Evolutionary conservation across 2,329 filamentous ascomycete genomes (phyloP).

Genomic region (Cordyceps cicadae): DNA sequence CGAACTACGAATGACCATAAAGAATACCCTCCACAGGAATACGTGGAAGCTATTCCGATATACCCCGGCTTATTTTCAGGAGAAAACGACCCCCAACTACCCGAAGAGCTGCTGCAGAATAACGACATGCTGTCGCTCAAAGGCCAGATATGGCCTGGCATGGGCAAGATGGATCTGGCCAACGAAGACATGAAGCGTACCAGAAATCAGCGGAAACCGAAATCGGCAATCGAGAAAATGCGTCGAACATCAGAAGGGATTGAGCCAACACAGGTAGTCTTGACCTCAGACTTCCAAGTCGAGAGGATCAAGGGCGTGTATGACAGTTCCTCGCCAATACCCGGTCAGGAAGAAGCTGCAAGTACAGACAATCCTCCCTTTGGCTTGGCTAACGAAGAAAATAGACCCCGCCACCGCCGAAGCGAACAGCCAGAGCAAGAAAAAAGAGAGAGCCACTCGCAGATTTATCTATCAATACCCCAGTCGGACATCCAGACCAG

Average conservation of each 20-base stretch:
- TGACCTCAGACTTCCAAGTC: slow-evolving; percentile 43
- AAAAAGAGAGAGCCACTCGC: slow-evolving; percentile 26
- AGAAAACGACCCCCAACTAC: slow-evolving; percentile 21
- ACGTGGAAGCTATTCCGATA: slow-evolving; percentile 19
- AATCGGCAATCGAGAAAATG: slow-evolving; percentile 61
- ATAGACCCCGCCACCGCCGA: slow-evolving; percentile 23
- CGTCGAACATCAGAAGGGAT: slow-evolving; percentile 55
- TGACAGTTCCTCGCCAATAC: slow-evolving; percentile 44
- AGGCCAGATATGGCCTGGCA: slow-evolving; percentile 66
- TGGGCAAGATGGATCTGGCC: slow-evolving; percentile 75
- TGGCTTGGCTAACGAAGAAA: not conserved
- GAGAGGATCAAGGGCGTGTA: slow-evolving; percentile 51
- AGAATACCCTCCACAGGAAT: slow-evolving; percentile 22
- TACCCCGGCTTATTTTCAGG: slow-evolving; percentile 22
- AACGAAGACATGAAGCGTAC: slow-evolving; percentile 64
- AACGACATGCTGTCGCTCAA: slow-evolving; percentile 46
- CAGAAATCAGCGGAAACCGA: slow-evolving; percentile 70
- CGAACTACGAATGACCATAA: slow-evolving; percentile 16
- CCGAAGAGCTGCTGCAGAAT: slow-evolving; percentile 20
- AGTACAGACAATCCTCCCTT: slow-evolving; percentile 14
- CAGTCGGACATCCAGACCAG: slow-evolving; percentile 14
- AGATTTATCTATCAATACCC: slow-evolving; percentile 29
- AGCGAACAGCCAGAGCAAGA: slow-evolving; percentile 20
- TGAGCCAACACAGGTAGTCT: slow-evolving; percentile 56
- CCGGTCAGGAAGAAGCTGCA: slow-evolving; percentile 36